Evolutionary conservation across 2,329 filamentous ascomycete genomes (phyloP).

Genomic region (Paracamarosporium sp.): DNA sequence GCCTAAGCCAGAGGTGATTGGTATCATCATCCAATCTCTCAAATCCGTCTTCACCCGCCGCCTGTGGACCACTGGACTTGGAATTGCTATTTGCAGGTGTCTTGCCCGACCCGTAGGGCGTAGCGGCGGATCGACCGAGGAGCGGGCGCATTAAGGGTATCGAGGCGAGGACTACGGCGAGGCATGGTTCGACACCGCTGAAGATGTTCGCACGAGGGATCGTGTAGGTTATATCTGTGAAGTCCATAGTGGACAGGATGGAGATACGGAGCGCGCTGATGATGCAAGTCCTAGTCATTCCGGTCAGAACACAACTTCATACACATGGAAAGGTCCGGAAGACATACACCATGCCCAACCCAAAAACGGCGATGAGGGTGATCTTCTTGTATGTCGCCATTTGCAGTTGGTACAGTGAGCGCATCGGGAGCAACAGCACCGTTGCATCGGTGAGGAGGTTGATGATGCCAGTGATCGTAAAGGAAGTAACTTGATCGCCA

Average conservation of each 20-base stretch:
- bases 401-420: not conserved
- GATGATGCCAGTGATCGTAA: not conserved
- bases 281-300: not conserved
- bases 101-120: not conserved
- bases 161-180: not conserved
- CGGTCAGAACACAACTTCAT: not conserved
- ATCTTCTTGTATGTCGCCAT: not conserved
- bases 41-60: not conserved
- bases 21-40: not conserved
- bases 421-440: not conserved
- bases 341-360: not conserved
- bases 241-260: not conserved
- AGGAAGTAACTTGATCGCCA: not conserved
- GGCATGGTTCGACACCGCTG: not conserved
- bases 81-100: not conserved
- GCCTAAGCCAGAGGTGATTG: not conserved
- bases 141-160: not conserved
- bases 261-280: not conserved
- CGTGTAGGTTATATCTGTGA: not conserved
- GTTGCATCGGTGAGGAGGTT: not conserved
- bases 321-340: not conserved
- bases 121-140: not conserved
- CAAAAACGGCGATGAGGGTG: not conserved
- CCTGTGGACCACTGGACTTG: not conserved
- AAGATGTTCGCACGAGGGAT: not conserved